phyloP scores from a whole-genome alignment of 2,329 filamentous ascomycete species.

The Cladosporium oxysporum region DNA sequence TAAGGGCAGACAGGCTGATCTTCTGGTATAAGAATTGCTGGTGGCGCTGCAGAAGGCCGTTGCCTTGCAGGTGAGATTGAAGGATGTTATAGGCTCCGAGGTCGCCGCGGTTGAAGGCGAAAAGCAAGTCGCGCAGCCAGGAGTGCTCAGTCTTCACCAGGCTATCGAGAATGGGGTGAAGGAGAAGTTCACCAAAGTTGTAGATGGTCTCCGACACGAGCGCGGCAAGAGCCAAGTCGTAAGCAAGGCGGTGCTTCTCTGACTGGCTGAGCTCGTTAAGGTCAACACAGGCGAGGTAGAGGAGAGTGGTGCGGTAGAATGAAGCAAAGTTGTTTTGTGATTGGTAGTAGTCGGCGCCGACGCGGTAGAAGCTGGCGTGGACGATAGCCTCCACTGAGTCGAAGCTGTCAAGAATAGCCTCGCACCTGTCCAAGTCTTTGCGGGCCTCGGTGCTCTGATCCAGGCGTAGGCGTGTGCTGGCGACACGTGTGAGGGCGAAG shows the following conservation, averaged over 20 bases:
- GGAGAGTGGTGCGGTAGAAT: slow-evolving; percentile 96
- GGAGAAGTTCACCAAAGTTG: slow-evolving; percentile 98
- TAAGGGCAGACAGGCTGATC: slow-evolving; percentile 94
- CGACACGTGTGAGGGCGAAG: slow-evolving; percentile 87
- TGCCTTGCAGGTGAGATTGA: slow-evolving; percentile 68
- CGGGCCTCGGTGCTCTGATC: slow-evolving; percentile 79
- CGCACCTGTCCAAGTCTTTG: slow-evolving; percentile 82
- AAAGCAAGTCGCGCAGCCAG: slow-evolving; percentile 94
- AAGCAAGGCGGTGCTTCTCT: slow-evolving; percentile 81
- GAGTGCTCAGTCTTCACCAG: slow-evolving; percentile 72
- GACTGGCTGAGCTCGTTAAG: slow-evolving; percentile 69
- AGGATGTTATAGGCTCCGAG: slow-evolving; percentile 83
- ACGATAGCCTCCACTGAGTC: slow-evolving; percentile 95
- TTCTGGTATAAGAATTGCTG: slow-evolving; percentile 89
- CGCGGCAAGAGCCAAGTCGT: slow-evolving; percentile 89
- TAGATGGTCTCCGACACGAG: slow-evolving; percentile 94
- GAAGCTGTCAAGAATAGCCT: slow-evolving; percentile 85
- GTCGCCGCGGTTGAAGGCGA: slow-evolving; percentile 96
- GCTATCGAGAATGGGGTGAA: slow-evolving; percentile 92
- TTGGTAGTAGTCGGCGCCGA: slow-evolving; percentile 92
- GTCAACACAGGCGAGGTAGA: slow-evolving; percentile 96
- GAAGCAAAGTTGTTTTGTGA: slow-evolving; percentile 88
- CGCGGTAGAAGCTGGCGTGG: slow-evolving; percentile 93
- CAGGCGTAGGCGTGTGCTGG: slow-evolving; percentile 80
- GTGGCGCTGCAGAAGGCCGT: slow-evolving; percentile 77